phyloP scores from a whole-genome alignment of 306 rosid species.

The Quercus robur region DNA sequence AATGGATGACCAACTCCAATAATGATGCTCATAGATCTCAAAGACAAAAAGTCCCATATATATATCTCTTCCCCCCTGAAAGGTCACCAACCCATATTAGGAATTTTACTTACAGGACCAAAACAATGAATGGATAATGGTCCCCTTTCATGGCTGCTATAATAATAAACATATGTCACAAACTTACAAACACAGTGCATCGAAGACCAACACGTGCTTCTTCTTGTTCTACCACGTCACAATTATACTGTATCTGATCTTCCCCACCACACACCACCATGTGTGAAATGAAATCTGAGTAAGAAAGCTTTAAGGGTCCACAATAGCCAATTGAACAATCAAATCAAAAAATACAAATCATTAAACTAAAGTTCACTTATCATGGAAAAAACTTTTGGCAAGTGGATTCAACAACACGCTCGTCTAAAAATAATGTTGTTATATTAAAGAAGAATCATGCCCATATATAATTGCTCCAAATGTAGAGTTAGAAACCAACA shows the following conservation, averaged over 20 bases:
- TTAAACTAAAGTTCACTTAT: slow-evolving; percentile 22
- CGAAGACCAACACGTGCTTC: slow-evolving; percentile 19
- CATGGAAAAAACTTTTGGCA: slow-evolving; percentile 19
- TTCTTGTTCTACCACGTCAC: neutral
- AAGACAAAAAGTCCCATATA: neutral
- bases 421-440: slow-evolving; percentile 29
- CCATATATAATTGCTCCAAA: slow-evolving; percentile 13
- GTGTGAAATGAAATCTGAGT: slow-evolving; percentile 41
- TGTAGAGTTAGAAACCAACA: slow-evolving; percentile 75
- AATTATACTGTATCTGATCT: slow-evolving; percentile 26
- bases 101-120: slow-evolving; percentile 11
- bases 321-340: slow-evolving; percentile 38
- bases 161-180: slow-evolving; percentile 25
- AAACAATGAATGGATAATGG: neutral
- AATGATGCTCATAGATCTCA: neutral
- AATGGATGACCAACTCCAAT: slow-evolving; percentile 24
- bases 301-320: slow-evolving; percentile 22
- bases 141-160: slow-evolving; percentile 22
- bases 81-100: slow-evolving; percentile 42
- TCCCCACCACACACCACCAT: slow-evolving; percentile 8
- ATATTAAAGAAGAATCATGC: slow-evolving; percentile 23
- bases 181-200: slow-evolving; percentile 1
- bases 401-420: slow-evolving; percentile 30
- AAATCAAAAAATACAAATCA: slow-evolving; percentile 14
- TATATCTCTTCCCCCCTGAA: slow-evolving; percentile 1